Evolutionary conservation across 2,329 filamentous ascomycete genomes (phyloP).

Genomic region (Sphaerulina populicola): DNA sequence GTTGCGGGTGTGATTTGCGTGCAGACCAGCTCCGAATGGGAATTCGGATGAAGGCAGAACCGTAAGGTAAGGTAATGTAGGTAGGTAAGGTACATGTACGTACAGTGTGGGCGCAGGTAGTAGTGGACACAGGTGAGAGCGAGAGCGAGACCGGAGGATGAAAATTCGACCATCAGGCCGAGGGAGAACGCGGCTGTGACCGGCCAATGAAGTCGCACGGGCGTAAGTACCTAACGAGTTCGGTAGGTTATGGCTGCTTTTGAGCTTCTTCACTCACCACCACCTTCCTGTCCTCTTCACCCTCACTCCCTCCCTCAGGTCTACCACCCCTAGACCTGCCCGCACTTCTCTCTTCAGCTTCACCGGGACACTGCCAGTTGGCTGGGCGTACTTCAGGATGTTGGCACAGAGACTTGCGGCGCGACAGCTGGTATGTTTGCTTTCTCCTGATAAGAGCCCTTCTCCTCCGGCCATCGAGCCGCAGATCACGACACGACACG

Average conservation of each 20-base stretch:
- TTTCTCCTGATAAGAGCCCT: slow-evolving; percentile 16
- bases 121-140: no score
- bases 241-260: slow-evolving; percentile 9
- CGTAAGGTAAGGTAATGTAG: no score
- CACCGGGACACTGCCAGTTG: slow-evolving; percentile 17
- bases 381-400: slow-evolving; percentile 28
- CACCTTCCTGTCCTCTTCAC: slow-evolving; percentile 13
- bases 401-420: slow-evolving; percentile 33
- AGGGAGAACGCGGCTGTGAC: background rate
- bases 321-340: slow-evolving; percentile 21
- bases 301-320: slow-evolving; percentile 12
- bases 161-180: background rate
- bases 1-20: slow-evolving; percentile 7
- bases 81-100: no score
- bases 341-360: slow-evolving; percentile 12
- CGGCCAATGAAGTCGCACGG: slow-evolving; percentile 3
- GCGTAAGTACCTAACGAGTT: no score
- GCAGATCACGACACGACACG: background rate
- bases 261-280: slow-evolving; percentile 15
- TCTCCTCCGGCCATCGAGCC: slow-evolving; percentile 9
- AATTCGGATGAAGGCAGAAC: background rate
- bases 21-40: slow-evolving; percentile 4
- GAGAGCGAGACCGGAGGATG: no score
- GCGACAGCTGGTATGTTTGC: slow-evolving; percentile 35
- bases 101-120: background rate